phyloP scores from a whole-genome alignment of 2,329 filamentous ascomycete species.

The Colletotrichum euphorbiae region DNA sequence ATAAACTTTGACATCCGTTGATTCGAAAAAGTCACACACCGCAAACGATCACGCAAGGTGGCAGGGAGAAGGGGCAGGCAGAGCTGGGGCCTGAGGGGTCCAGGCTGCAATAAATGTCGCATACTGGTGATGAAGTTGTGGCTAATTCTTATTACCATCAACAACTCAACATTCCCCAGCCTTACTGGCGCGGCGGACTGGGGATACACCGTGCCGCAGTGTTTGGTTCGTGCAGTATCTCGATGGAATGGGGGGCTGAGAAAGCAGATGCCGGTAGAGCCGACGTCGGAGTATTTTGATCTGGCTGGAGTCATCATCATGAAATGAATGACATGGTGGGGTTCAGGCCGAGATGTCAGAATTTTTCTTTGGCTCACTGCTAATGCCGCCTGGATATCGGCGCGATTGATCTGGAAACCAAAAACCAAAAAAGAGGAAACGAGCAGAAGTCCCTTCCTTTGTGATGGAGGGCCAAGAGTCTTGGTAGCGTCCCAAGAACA shows the following conservation, averaged over 20 bases:
- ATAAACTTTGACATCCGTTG: constrained; percentile 36
- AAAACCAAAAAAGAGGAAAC: constrained; percentile 23
- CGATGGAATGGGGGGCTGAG: background rate
- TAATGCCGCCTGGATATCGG: constrained; percentile 11
- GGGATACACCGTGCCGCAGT: constrained; percentile 24
- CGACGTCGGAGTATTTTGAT: constrained; percentile 36
- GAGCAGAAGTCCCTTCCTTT: background rate
- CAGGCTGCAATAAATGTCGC: constrained; percentile 34
- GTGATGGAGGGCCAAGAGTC: constrained; percentile 37
- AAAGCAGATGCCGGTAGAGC: constrained; percentile 24
- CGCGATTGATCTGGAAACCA: constrained; percentile 1
- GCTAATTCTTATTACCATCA: constrained; percentile 36
- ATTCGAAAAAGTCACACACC: constrained; percentile 26
- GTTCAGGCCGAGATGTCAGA: constrained; percentile 14
- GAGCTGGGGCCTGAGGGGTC: background rate
- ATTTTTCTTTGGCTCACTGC: constrained; percentile 10
- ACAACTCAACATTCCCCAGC: constrained; percentile 8
- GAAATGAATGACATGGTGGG: constrained; percentile 15
- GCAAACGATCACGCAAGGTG: constrained; percentile 33
- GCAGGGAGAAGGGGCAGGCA: background rate
- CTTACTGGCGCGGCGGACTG: constrained; percentile 22
- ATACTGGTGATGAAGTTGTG: constrained; percentile 8
- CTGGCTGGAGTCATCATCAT: constrained; percentile 26
- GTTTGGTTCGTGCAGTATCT: constrained; percentile 10
- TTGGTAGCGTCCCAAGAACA: constrained; percentile 21